Conservation (phyloP, 1,284 basidiomycete genomes). For the Mycena citricolor region DNA sequence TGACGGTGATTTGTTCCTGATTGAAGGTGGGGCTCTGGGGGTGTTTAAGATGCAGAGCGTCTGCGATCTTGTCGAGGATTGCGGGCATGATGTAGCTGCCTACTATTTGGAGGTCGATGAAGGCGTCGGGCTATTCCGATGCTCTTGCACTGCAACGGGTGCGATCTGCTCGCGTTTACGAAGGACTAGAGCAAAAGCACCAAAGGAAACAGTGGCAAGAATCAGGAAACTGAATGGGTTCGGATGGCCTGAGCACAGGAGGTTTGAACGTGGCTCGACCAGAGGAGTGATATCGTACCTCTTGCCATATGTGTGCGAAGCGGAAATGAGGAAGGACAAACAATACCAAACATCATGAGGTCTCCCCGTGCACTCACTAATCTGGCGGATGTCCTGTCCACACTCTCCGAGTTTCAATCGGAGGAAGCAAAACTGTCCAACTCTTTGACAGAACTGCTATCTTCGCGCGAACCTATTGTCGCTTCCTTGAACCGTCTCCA, state of each 20-base stretch:
- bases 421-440: constrained; percentile 78
- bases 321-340: too few relatives aligned
- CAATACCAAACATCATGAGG: too few relatives aligned
- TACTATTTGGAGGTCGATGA: constrained; percentile 48
- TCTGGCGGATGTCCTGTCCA: constrained; percentile 67
- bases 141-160: constrained; percentile 59
- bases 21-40: constrained; percentile 60
- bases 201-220: constrained; percentile 56
- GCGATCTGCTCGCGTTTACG: constrained; percentile 50
- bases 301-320: too few relatives aligned
- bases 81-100: constrained; percentile 39
- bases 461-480: constrained; percentile 66
- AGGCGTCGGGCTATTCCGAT: constrained; percentile 64
- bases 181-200: constrained; percentile 53
- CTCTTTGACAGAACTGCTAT: constrained; percentile 73
- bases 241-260: constrained; percentile 47
- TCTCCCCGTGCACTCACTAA: constrained; percentile 54
- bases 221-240: constrained; percentile 63
- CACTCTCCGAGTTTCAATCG: constrained; percentile 72
- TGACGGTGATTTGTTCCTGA: constrained; percentile 75
- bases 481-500: constrained; percentile 65
- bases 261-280: too few relatives aligned
- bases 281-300: too few relatives aligned
- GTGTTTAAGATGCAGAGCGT: constrained; percentile 39
- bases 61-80: constrained; percentile 51